Percentiles rank a stretch among this genome's conserved stretches.
These are phyloP conservation scores for Orbilia quercus DNA, from an alignment of 2,329 filamentous ascomycete genomes.

Conservation along the genomic window DNA sequence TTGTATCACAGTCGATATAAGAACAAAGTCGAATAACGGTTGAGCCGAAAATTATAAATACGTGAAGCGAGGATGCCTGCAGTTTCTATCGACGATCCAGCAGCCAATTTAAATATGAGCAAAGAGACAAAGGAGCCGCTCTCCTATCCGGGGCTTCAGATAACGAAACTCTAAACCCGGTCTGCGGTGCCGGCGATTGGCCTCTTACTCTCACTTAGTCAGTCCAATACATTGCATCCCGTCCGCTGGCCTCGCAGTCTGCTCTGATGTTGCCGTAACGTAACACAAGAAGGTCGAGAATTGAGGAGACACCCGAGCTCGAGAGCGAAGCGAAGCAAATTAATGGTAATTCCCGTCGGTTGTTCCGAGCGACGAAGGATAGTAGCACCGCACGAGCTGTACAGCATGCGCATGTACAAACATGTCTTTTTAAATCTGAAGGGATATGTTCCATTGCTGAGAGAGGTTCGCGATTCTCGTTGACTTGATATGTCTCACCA, in stretches of 20 bases:
- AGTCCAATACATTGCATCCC: not conserved
- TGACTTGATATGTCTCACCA: not conserved
- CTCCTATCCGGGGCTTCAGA: conserved; percentile 8
- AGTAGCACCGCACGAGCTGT: not conserved
- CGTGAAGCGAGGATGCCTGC: conserved; percentile 31
- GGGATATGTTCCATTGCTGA: not conserved
- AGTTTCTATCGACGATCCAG: not conserved
- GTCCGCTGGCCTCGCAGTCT: not conserved
- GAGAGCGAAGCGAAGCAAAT: not conserved
- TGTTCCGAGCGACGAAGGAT: too few relatives aligned
- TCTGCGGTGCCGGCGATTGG: not conserved
- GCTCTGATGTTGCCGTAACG: not conserved
- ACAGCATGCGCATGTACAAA: not conserved
- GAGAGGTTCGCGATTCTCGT: not conserved
- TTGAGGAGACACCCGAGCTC: not conserved
- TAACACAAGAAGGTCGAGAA: not conserved
- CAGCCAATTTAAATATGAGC: conserved; percentile 33
- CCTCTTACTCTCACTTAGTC: too few relatives aligned
- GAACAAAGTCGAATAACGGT: not conserved
- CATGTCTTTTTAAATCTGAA: not conserved
- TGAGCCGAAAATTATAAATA: not conserved
- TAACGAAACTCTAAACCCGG: not conserved
- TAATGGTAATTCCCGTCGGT: not conserved
- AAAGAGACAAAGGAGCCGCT: not conserved
- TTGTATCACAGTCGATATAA: not conserved